Percentiles rank a stretch among this genome's conserved stretches.
Conservation (phyloP, 441 rosid genomes). For the Metrosideros polymorpha region DNA sequence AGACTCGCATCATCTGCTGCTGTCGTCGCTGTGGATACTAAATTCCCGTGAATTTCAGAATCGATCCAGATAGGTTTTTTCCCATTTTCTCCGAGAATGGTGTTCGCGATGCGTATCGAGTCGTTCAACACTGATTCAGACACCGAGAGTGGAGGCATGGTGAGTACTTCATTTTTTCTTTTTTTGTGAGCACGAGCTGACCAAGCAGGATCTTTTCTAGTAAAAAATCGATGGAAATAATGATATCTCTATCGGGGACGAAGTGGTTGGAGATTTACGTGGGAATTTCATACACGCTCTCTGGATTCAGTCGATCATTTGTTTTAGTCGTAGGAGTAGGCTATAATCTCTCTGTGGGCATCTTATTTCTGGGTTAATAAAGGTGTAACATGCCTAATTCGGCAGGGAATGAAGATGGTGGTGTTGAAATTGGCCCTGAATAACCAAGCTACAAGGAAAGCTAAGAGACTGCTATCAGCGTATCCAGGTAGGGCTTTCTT, state of each 20-base stretch:
- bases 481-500: not conserved
- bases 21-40: not conserved
- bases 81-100: not conserved
- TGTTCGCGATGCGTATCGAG: too few species aligned
- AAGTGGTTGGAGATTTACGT: fast-evolving
- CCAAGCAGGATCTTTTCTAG: not conserved
- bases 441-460: not conserved
- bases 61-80: not conserved
- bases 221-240: not conserved
- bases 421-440: not conserved
- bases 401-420: not conserved
- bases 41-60: not conserved
- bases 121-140: too few species aligned
- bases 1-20: not conserved
- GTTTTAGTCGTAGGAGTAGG: not conserved
- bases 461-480: not conserved
- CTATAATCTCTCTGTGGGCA: not conserved
- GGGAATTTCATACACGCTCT: not conserved
- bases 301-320: not conserved
- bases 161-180: not conserved
- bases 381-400: not conserved
- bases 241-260: not conserved
- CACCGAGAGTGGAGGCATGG: not conserved
- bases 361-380: not conserved
- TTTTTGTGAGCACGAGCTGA: not conserved